Evolutionary conservation across 2,329 filamentous ascomycete genomes (phyloP).

Genomic region (Cladophialophora chaetospira): DNA sequence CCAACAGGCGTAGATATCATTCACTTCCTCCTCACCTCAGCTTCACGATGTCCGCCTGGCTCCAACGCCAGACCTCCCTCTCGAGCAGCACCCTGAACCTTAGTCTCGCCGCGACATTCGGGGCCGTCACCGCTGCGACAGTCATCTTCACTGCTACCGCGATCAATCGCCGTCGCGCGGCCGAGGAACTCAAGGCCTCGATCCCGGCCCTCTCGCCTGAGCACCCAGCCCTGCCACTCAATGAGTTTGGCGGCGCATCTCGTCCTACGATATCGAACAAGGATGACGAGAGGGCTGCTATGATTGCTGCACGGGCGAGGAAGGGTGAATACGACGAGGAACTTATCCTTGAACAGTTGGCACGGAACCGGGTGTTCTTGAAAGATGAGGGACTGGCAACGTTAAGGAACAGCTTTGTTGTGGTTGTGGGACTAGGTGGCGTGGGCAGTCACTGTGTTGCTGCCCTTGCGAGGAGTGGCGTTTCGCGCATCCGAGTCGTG

Average conservation of each 20-base stretch:
- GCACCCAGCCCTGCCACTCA: slow-evolving; percentile 44
- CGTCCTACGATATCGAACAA: slow-evolving; percentile 35
- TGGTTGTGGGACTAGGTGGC: slow-evolving; percentile 90
- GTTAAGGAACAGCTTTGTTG: slow-evolving; percentile 77
- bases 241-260: slow-evolving; percentile 48
- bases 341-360: slow-evolving; percentile 90
- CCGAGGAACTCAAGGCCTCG: slow-evolving; percentile 61
- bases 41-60: slow-evolving; percentile 27
- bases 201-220: slow-evolving; percentile 43
- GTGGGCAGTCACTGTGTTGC: slow-evolving; percentile 91
- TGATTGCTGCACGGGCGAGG: slow-evolving; percentile 61
- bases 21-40: not conserved
- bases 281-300: slow-evolving; percentile 61
- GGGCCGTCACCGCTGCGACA: slow-evolving; percentile 44
- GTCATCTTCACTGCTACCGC: slow-evolving; percentile 61
- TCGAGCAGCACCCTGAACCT: slow-evolving; percentile 21
- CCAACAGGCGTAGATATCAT: not conserved
- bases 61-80: slow-evolving; percentile 25
- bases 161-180: slow-evolving; percentile 55
- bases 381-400: slow-evolving; percentile 77
- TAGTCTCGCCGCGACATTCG: slow-evolving; percentile 44
- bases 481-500: slow-evolving; percentile 81
- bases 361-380: slow-evolving; percentile 88
- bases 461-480: slow-evolving; percentile 83
- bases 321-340: slow-evolving; percentile 70